Percentiles rank a stretch among this genome's conserved stretches.
Conservation (phyloP, 805 yeast species). For the Wickerhamiella azyma region DNA sequence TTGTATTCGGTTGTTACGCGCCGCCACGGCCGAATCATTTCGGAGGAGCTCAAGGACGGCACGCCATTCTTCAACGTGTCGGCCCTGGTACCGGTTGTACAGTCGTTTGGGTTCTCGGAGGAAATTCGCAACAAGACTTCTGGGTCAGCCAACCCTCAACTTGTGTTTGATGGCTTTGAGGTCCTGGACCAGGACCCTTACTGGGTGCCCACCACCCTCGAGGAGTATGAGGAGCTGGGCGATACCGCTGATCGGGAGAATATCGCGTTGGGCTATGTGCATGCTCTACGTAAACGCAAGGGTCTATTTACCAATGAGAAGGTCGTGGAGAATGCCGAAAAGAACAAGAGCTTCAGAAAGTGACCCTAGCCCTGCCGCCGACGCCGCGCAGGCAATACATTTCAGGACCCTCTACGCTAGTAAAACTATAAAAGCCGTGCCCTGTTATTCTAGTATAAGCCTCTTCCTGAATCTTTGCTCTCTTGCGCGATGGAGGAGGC, state of each 20-base stretch:
- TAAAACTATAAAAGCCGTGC: no score
- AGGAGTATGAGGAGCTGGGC: constrained; percentile 86
- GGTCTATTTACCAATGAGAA: constrained; percentile 85
- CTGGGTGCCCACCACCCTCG: constrained; percentile 98
- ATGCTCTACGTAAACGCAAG: constrained; percentile 65
- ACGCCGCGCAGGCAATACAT: not conserved
- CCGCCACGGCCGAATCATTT: constrained; percentile 68
- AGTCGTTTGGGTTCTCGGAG: constrained; percentile 93
- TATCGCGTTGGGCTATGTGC: constrained; percentile 77
- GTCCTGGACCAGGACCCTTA: constrained; percentile 85
- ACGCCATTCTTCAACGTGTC: constrained; percentile 86
- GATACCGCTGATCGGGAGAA: constrained; percentile 87
- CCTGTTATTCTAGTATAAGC: no score
- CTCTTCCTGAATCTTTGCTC: no score
- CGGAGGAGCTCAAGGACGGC: constrained; percentile 97
- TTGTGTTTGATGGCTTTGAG: constrained; percentile 81
- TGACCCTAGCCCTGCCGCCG: not conserved
- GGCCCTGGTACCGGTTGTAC: constrained; percentile 82
- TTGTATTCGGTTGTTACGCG: constrained; percentile 89
- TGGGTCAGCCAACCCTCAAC: constrained; percentile 95
- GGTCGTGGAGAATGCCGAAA: constrained; percentile 77
- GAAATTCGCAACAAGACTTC: constrained; percentile 86
- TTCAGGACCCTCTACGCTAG: not conserved
- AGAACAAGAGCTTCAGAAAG: constrained; percentile 2
- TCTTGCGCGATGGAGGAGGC: no score